Conservation (phyloP, 305 asterid species). For the Fraxinus xanthoxyloides region DNA sequence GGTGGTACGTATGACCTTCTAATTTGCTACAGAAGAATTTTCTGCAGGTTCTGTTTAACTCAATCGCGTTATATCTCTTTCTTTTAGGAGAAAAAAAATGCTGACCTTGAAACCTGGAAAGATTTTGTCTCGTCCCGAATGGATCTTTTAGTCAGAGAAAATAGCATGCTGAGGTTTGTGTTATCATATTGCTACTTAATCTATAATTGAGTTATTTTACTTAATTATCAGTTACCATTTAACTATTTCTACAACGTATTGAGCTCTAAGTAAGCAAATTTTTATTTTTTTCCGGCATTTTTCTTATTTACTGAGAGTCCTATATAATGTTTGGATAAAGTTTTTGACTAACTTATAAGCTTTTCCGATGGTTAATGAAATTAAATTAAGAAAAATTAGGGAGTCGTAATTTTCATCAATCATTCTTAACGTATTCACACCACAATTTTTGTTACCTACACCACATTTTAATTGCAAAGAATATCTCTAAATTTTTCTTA, state of each 20-base stretch:
- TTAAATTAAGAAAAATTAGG: neutral
- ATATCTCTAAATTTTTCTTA: neutral
- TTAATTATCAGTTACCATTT: neutral
- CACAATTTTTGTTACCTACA: neutral
- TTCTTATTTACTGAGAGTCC: neutral
- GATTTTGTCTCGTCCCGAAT: conserved; percentile 44
- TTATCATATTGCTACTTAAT: neutral
- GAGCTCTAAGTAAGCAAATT: neutral
- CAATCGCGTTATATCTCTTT: conserved; percentile 3
- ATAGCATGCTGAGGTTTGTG: conserved; percentile 71
- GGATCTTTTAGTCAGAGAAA: conserved; percentile 63
- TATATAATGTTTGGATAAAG: neutral
- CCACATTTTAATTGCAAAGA: neutral
- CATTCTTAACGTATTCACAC: neutral
- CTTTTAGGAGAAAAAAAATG: conserved; percentile 59
- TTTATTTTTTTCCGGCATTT: neutral
- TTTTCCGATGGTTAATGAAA: neutral
- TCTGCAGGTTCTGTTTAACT: conserved; percentile 1
- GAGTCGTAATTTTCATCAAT: neutral
- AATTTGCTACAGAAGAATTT: neutral
- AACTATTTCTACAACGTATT: neutral
- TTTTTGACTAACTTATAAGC: neutral
- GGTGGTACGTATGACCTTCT: conserved; percentile 43
- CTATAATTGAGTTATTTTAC: conserved; percentile 5
- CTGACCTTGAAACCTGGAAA: conserved; percentile 81